Conservation (phyloP, 768 basidiomycete genomes). For the Xerocomus spinulosus region DNA sequence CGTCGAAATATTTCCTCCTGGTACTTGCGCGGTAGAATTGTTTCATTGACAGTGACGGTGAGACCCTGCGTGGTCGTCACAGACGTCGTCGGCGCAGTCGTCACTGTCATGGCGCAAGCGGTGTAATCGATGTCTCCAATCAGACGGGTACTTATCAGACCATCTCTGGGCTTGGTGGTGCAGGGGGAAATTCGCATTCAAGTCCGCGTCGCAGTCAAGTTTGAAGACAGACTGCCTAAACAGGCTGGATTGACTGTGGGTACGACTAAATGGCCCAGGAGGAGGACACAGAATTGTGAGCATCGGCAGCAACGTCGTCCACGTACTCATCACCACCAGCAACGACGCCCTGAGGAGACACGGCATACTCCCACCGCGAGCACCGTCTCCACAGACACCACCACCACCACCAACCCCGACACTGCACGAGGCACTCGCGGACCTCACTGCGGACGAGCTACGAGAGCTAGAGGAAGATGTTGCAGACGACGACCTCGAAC, state of each 20-base stretch:
- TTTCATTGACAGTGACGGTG: constrained; percentile 31
- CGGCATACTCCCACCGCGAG: constrained; percentile 80
- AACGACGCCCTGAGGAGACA: constrained; percentile 92
- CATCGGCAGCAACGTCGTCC: background rate
- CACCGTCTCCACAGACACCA: constrained; percentile 65
- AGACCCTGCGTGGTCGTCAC: constrained; percentile 24
- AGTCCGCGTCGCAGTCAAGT: constrained; percentile 23
- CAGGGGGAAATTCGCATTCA: constrained; percentile 12
- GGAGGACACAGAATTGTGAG: constrained; percentile 98
- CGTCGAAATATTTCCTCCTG: constrained; percentile 54
- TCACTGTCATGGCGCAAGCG: constrained; percentile 23
- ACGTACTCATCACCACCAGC: constrained; percentile 39
- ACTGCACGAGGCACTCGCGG: constrained; percentile 62
- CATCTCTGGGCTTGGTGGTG: constrained; percentile 14
- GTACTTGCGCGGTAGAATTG: constrained; percentile 45
- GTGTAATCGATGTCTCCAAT: constrained; percentile 10
- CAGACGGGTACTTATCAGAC: constrained; percentile 15
- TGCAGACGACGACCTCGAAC: constrained; percentile 69
- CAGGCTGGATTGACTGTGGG: constrained; percentile 9
- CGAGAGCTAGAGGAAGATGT: constrained; percentile 68
- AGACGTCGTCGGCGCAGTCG: constrained; percentile 14
- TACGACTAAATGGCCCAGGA: constrained; percentile 37
- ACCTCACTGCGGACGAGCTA: constrained; percentile 59
- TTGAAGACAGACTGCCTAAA: constrained; percentile 32
- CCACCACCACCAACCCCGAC: constrained; percentile 77